phyloP scores from a whole-genome alignment of 2,329 filamentous ascomycete genomes.

The Trichoderma breve region DNA sequence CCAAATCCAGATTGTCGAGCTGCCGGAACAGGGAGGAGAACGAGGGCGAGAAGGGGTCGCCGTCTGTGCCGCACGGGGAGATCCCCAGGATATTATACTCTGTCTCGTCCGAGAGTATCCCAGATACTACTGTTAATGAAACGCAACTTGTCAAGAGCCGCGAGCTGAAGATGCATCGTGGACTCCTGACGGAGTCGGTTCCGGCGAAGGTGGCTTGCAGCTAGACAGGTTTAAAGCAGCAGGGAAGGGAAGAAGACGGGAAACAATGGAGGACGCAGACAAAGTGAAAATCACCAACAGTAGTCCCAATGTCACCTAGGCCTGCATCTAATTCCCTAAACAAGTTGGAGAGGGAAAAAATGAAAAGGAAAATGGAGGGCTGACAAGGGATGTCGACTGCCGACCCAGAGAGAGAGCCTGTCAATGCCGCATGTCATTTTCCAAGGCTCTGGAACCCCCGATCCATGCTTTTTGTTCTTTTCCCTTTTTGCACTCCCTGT shows the following conservation, averaged over 20 bases:
- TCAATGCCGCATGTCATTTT: neutral
- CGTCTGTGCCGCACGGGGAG: neutral
- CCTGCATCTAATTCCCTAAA: neutral
- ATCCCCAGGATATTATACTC: neutral
- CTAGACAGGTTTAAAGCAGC: neutral
- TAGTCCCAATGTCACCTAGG: neutral
- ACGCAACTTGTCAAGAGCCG: neutral
- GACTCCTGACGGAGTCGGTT: neutral
- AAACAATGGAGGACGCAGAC: neutral
- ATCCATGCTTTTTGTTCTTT: neutral
- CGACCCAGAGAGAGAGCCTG: neutral
- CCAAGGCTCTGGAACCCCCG: neutral
- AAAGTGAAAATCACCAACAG: neutral
- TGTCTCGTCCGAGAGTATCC: neutral
- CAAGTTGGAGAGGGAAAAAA: neutral
- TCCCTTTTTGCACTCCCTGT: neutral
- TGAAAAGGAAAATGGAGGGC: neutral
- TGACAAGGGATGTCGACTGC: neutral
- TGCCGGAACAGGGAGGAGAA: neutral
- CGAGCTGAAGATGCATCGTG: neutral
- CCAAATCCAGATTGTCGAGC: neutral
- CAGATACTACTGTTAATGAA: neutral
- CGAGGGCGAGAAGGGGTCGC: neutral
- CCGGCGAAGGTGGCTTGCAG: neutral
- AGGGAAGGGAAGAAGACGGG: neutral